A percentile compares a stretch with the other conserved stretches of the same genome.
These are phyloP conservation scores for Hyaloscypha variabilis DNA, from an alignment of 495 filamentous ascomycete species.

Conservation along the genomic window DNA sequence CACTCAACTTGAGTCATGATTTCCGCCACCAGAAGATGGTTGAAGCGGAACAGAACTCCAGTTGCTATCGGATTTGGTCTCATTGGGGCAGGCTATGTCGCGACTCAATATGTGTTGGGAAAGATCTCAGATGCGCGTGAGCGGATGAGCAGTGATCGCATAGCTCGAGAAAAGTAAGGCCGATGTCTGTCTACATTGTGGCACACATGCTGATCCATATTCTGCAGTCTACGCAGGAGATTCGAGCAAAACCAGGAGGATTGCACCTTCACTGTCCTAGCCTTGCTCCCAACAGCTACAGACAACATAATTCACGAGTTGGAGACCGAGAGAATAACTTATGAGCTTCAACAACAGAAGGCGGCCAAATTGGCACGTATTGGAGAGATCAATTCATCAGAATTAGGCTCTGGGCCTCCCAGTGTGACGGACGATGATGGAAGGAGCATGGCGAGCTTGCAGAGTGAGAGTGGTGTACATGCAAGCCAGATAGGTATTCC, in stretches of 20 bases:
- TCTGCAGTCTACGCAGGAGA: constrained; percentile 77
- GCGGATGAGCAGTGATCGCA: constrained; percentile 92
- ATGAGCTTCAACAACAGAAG: constrained; percentile 93
- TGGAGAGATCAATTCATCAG: constrained; percentile 56
- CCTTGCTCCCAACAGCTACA: constrained; percentile 88
- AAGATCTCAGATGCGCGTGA: constrained; percentile 92
- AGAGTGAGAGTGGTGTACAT: constrained; percentile 79
- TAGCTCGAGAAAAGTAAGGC: constrained; percentile 93
- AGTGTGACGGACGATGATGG: constrained; percentile 85
- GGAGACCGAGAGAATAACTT: constrained; percentile 85
- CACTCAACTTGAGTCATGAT: constrained; percentile 60
- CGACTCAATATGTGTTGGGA: constrained; percentile 84
- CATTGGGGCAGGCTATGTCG: constrained; percentile 87
- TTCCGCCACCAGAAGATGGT: constrained; percentile 80
- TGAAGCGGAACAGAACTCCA: constrained; percentile 86
- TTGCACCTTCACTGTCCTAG: constrained; percentile 96
- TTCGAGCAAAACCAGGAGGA: constrained; percentile 99
- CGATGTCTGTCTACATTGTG: not conserved
- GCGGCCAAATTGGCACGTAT: constrained; percentile 69
- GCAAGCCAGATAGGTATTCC: constrained; percentile 71
- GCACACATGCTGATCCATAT: constrained; percentile 7
- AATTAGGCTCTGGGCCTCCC: constrained; percentile 68
- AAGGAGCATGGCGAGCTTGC: constrained; percentile 72
- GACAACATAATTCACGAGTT: constrained; percentile 85
- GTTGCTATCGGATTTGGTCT: constrained; percentile 86